Base-by-base conservation (phyloP, 345 rosid species). In the Geranium brycei region DNA sequence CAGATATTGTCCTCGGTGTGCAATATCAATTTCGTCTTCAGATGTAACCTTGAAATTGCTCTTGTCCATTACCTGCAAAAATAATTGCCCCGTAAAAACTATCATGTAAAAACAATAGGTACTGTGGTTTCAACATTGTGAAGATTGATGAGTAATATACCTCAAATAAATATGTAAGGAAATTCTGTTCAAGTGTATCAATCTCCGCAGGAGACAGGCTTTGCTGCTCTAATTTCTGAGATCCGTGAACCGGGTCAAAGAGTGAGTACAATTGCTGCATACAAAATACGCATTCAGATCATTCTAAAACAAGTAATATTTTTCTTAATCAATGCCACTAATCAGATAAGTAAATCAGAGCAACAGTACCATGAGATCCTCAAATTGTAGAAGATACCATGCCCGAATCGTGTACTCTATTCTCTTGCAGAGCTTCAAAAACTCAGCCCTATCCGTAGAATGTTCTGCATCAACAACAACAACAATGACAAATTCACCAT, bases 211-310 rank as follows among this genome's bases (percentile, higher is more conserved):
- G 40, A 68, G 88, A 69, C 4, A 92, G 75, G 66, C 78, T 79
- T 75, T 92, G 89, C 78, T 85, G 98, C 76, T 82, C 78, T 77
- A 92, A 71, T 72, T 87, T 92, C 79, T 79, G 73, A 66, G 81
- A 75, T 59, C 96, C 98, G 23, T 75, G 75, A 6, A 86, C 82
- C 64, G 98, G 96, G 73, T 92, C 98, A 61, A 92, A 92, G 19
- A 89, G 86, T 58, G 96, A 87, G 77, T 92, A 89, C 66, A 92
- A 70, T 87, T 92, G 95, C 98, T 92, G 86, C 66, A 75, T 7
- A 6, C 19, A 60, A 32, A 65, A 68, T 18, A 62, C 5, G 8
- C 59, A 58, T 7, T 28, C 60, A 64, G 19, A 23, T 66, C 59
- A 72, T 62, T n/a, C 65, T 31, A 67, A 63, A 66, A 75, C 31